Base-by-base conservation (phyloP, 2,329 filamentous ascomycete species). In the Fusarium sp. region DNA sequence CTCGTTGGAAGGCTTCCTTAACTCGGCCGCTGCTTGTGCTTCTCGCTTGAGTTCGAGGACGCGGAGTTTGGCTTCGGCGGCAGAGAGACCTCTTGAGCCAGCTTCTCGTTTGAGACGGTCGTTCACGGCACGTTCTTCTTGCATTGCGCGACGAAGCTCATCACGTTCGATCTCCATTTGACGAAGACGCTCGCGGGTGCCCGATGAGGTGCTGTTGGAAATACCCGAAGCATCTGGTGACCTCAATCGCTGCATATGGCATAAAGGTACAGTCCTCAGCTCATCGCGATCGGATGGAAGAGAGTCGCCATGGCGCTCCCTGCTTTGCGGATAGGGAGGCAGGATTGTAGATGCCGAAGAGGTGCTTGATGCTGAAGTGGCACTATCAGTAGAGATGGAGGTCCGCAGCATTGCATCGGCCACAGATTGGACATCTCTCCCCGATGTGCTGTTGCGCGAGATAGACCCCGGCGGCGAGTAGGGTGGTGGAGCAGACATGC, bases 111-210 rank as follows among this genome's bases (percentile, higher is more conserved):
- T 63, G 13, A 63, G 60, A 7, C 60, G 60, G 6, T 63, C 60
- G 1, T 53, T 45, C 7, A 63, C 44, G 15, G 62, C 52, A 7
- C 50, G 61, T 13, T 64, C 61, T 14, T 43, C 45, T 15, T 65
- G 44, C 58, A 63, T 63, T 17, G 58, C 61, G 4, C 22, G 58
- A 2, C 58, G 61, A 6, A 65, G 51, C 5, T 63, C 62, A 7
- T 65, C 59, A 5, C 59, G 46, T 15, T 65, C 62, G 21, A 46
- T 44, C 40, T 65, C 62, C n/a, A 58, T 58, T 39, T 65, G 59
- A 0, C 59, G 62, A 13, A 65, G 62, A 2, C 60, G 60, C 22
- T 65, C 59, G 8, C 56, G 62, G 33, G 60, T 65, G 2, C 42
- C 38, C 0, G 63, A 66, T 2, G 63, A 45, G 10, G 62, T 65